These are phyloP conservation scores for Lippia alba DNA, from an alignment of 305 asterid species.

Conservation along the genomic window DNA sequence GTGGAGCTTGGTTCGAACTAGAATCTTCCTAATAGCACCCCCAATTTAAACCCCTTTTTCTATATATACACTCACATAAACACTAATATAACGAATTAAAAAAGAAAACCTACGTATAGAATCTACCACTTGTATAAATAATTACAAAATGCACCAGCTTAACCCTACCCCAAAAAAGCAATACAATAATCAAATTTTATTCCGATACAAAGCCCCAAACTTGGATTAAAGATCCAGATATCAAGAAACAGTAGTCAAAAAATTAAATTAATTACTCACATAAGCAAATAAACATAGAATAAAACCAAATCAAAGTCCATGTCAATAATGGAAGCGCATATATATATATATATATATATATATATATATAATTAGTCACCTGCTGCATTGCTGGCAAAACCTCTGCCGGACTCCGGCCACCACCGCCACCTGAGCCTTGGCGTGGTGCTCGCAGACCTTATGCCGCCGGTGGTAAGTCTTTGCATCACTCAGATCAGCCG, in stretches of 20 bases:
- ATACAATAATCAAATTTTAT: neutral
- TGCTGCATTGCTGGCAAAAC: slow-evolving; percentile 94
- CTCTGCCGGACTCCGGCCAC: slow-evolving; percentile 80
- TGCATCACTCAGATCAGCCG: slow-evolving; percentile 65
- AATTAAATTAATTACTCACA: neutral
- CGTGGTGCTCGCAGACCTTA: slow-evolving; percentile 80
- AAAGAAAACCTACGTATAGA: no score
- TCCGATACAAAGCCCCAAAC: neutral
- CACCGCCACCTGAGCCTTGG: slow-evolving; percentile 68
- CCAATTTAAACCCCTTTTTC: no score
- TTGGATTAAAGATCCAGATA: neutral
- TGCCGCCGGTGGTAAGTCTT: slow-evolving; percentile 82
- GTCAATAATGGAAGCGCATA: slow-evolving; percentile 6
- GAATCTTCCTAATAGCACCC: no score
- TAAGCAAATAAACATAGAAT: neutral
- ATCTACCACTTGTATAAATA: neutral
- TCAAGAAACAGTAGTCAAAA: slow-evolving; percentile 3
- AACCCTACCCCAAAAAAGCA: slow-evolving; percentile 8
- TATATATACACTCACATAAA: no score
- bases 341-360: neutral
- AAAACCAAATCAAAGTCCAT: slow-evolving; percentile 32
- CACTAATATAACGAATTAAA: no score
- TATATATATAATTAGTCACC: slow-evolving; percentile 35
- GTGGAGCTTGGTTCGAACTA: no score
- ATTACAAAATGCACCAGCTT: slow-evolving; percentile 25